phyloP scores from a whole-genome alignment of 495 filamentous ascomycete genomes.

The Annulohypoxylon stygium region DNA sequence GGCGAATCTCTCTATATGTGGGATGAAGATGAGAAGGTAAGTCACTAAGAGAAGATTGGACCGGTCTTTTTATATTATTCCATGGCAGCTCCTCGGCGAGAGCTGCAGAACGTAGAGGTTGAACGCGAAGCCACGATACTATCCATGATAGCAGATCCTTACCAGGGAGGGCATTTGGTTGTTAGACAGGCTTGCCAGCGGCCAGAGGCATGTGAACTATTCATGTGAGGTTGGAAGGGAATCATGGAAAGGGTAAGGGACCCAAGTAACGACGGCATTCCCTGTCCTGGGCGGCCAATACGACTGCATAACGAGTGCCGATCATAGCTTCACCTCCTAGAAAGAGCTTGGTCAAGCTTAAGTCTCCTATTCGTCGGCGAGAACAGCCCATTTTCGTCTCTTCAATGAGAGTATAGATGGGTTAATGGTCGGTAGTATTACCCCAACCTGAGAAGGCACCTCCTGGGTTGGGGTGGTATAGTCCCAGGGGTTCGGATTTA shows the following conservation, averaged over 20 bases:
- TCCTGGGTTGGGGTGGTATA: conserved; percentile 7
- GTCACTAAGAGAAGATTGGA: not conserved
- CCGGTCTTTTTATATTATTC: conserved; percentile 27
- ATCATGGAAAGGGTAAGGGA: conserved; percentile 30
- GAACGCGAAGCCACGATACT: conserved; percentile 29
- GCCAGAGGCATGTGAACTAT: conserved; percentile 39
- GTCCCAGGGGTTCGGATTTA: conserved; percentile 25
- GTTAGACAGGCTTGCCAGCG: conserved; percentile 23
- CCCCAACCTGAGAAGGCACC: conserved; percentile 14
- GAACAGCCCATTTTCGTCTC: conserved; percentile 17
- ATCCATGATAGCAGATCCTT: conserved; percentile 40
- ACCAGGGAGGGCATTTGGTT: conserved; percentile 27
- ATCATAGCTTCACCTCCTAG: conserved; percentile 44
- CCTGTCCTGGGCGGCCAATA: conserved; percentile 33
- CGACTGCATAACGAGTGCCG: conserved; percentile 39
- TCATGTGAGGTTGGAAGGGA: conserved; percentile 40
- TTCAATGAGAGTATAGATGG: conserved; percentile 28
- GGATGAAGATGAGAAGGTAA: conserved; percentile 21
- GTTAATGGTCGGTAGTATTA: conserved; percentile 20
- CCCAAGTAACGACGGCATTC: conserved; percentile 30
- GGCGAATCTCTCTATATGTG: conserved; percentile 19
- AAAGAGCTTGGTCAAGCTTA: conserved; percentile 37
- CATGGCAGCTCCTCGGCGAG: conserved; percentile 14
- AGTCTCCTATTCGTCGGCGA: conserved; percentile 26
- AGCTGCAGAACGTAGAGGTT: conserved; percentile 5